Conservation (phyloP, 768 basidiomycete species). For the Termitomyces sp. region DNA sequence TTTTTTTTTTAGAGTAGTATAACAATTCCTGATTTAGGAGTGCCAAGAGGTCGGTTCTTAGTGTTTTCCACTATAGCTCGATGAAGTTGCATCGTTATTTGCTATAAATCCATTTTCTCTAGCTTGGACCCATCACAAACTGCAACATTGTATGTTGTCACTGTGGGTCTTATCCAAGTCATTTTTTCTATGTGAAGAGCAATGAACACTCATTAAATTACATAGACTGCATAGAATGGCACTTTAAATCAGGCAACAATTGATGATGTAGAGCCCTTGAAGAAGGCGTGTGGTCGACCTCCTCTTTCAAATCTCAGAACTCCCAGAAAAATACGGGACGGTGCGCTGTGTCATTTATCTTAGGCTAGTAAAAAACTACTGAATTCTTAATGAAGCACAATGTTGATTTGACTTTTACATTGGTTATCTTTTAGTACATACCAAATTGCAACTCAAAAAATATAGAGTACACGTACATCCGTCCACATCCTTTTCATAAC, state of each 20-base stretch:
- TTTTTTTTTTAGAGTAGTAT: too few relatives aligned
- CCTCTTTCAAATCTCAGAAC: not conserved
- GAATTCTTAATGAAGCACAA: not conserved
- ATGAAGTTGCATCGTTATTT: not conserved
- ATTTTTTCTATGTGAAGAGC: not conserved
- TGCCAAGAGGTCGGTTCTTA: too few relatives aligned
- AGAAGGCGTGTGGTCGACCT: not conserved
- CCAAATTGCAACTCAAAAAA: not conserved
- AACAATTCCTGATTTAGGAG: too few relatives aligned
- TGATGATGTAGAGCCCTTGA: slow-evolving; percentile 2
- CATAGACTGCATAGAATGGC: not conserved
- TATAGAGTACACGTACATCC: not conserved
- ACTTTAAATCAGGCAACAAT: not conserved
- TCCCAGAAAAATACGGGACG: slow-evolving; percentile 1
- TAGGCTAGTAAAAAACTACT: not conserved
- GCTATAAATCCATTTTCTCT: not conserved
- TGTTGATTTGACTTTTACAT: not conserved
- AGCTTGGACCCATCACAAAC: not conserved
- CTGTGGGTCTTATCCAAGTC: not conserved
- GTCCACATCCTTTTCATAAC: not conserved
- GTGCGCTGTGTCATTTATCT: not conserved
- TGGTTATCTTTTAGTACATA: not conserved
- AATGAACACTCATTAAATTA: not conserved
- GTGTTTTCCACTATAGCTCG: too few relatives aligned
- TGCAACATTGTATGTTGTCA: not conserved